Evolutionary conservation across 2,329 filamentous ascomycete species (phyloP).

Genomic region (Coniella lustricola): DNA sequence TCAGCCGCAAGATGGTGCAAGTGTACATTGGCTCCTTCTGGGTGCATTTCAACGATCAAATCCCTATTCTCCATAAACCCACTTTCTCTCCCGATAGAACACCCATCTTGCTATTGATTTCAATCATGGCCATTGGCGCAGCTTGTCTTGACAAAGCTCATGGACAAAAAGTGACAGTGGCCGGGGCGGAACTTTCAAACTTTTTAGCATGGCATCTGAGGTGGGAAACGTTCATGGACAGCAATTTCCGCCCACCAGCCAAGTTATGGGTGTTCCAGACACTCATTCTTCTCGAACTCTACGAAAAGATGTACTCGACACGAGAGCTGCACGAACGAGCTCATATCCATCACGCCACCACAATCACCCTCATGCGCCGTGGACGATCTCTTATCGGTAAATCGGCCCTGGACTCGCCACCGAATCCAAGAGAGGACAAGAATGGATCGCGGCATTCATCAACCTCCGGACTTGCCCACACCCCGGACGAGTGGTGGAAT

Average conservation of each 20-base stretch:
- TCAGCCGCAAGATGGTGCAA: constrained; percentile 93
- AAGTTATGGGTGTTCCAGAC: constrained; percentile 97
- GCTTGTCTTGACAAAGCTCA: constrained; percentile 81
- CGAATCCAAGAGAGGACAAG: constrained; percentile 58
- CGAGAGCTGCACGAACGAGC: constrained; percentile 86
- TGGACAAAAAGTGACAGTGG: constrained; percentile 63
- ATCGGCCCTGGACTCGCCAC: constrained; percentile 76
- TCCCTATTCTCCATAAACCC: constrained; percentile 90
- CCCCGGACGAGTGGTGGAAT: constrained; percentile 87
- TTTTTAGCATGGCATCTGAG: constrained; percentile 90
- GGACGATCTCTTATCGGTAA: constrained; percentile 86
- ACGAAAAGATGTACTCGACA: constrained; percentile 97
- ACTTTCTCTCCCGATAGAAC: constrained; percentile 87
- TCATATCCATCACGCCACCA: constrained; percentile 94
- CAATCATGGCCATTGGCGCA: constrained; percentile 88
- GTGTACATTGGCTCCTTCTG: constrained; percentile 90
- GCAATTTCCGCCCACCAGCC: constrained; percentile 81
- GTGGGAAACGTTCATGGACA: constrained; percentile 92
- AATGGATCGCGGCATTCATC: constrained; percentile 55
- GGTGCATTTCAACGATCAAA: constrained; percentile 87
- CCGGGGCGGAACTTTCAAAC: constrained; percentile 76
- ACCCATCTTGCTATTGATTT: constrained; percentile 74
- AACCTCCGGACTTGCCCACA: constrained; percentile 55
- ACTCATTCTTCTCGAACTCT: constrained; percentile 79
- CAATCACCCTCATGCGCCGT: constrained; percentile 88